phyloP scores from a whole-genome alignment of 2,329 filamentous ascomycete species.

The Trichoderma brevicompactum region DNA sequence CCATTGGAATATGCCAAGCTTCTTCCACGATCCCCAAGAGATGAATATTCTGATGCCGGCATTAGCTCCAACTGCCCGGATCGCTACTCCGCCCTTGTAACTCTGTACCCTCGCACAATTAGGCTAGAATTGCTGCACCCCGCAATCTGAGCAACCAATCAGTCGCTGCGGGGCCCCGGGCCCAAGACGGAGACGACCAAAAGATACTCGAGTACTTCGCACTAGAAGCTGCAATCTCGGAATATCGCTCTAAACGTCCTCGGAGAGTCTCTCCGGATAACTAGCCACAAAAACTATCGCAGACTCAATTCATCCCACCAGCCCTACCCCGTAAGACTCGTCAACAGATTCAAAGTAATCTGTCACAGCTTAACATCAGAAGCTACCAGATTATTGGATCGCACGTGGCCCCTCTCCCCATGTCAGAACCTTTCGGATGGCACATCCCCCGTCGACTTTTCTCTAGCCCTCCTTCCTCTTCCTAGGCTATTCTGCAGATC shows the following conservation, averaged over 20 bases:
- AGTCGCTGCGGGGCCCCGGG: background rate
- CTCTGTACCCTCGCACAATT: background rate
- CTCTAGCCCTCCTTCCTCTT: background rate
- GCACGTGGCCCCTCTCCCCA: slow-evolving; percentile 6
- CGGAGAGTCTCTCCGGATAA: slow-evolving; percentile 10
- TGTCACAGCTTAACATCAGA: background rate
- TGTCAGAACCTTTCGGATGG: slow-evolving; percentile 15
- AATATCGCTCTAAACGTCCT: background rate
- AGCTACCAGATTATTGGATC: background rate
- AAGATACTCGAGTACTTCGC: no score
- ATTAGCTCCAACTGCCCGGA: background rate
- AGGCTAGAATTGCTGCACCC: background rate
- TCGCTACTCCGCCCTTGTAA: background rate
- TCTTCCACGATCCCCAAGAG: background rate
- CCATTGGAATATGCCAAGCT: background rate
- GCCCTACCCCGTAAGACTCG: no score
- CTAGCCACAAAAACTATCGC: background rate
- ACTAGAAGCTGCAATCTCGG: no score
- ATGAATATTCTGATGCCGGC: background rate
- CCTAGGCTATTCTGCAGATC: background rate
- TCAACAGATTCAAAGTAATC: slow-evolving; percentile 10
- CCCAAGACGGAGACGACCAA: background rate
- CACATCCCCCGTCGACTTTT: background rate
- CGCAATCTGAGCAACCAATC: background rate
- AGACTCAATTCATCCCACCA: slow-evolving; percentile 12